Evolutionary conservation across 78 protist genomes (phyloP).

Genomic region (Cavenderia fasciculata): DNA sequence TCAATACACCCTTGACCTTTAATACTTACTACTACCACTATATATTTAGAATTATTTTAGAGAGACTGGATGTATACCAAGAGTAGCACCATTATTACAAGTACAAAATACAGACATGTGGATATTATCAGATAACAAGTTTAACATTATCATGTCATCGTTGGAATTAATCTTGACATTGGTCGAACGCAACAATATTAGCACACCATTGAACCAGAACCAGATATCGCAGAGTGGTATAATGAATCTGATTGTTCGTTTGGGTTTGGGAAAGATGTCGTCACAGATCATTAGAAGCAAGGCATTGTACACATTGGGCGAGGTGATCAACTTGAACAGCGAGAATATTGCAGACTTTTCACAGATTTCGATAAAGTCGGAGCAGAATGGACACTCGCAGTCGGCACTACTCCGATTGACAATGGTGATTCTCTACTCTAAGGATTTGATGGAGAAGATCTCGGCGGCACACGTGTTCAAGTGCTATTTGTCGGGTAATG

Average conservation of each 20-base stretch:
- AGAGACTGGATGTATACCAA: slow-evolving; percentile 74
- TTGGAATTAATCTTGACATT: slow-evolving; percentile 50
- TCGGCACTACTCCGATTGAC: slow-evolving; percentile 44
- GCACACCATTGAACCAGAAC: slow-evolving; percentile 60
- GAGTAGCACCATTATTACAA: slow-evolving; percentile 35
- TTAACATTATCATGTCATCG: slow-evolving; percentile 54
- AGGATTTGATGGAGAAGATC: slow-evolving; percentile 57
- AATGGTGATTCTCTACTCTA: slow-evolving; percentile 24
- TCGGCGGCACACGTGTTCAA: slow-evolving; percentile 53
- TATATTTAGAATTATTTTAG: slow-evolving; percentile 62
- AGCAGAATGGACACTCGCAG: slow-evolving; percentile 28
- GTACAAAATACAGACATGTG: slow-evolving; percentile 75
- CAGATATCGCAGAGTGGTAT: slow-evolving; percentile 21
- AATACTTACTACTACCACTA: too few species aligned
- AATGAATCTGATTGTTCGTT: slow-evolving; percentile 57
- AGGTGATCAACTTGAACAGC: slow-evolving; percentile 21
- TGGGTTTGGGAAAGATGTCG: slow-evolving; percentile 75
- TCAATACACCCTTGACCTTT: too few species aligned
- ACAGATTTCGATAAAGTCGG: slow-evolving; percentile 41
- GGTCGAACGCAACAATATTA: slow-evolving; percentile 53
- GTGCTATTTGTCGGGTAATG: slow-evolving; percentile 58
- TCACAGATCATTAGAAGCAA: slow-evolving; percentile 42
- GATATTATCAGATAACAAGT: slow-evolving; percentile 74
- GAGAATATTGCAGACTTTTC: slow-evolving; percentile 65
- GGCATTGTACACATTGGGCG: slow-evolving; percentile 67